A percentile compares a stretch with the other conserved stretches of the same genome.
phyloP scores from a whole-genome alignment of 768 basidiomycete species.

The Russula lepida region DNA sequence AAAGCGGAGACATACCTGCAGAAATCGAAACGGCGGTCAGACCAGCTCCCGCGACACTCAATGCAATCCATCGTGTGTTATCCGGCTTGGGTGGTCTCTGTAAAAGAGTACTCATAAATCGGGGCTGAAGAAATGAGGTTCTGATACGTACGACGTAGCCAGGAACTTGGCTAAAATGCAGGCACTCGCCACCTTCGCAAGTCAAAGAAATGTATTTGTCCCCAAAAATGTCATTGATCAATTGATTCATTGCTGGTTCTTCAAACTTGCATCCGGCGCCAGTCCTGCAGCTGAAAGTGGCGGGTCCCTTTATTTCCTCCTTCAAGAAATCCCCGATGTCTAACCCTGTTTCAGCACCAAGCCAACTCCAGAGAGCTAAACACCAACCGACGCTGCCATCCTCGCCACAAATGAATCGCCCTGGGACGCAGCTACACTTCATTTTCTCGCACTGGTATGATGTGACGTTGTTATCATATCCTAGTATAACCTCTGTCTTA shows the following conservation, averaged over 20 bases:
- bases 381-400: constrained; percentile 82
- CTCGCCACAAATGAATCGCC: constrained; percentile 90
- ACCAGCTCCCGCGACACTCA: constrained; percentile 75
- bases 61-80: constrained; percentile 71
- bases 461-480: constrained; percentile 63
- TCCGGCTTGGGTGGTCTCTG: constrained; percentile 77
- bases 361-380: not conserved
- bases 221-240: constrained; percentile 91
- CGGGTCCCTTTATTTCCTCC: constrained; percentile 88
- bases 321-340: constrained; percentile 91
- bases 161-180: constrained; percentile 90
- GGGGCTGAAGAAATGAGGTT: not conserved
- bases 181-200: constrained; percentile 86
- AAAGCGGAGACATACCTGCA: constrained; percentile 36
- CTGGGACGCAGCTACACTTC: constrained; percentile 89
- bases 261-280: constrained; percentile 80
- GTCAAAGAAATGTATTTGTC: constrained; percentile 82
- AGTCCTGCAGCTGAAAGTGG: constrained; percentile 66
- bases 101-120: not conserved
- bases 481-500: constrained; percentile 36
- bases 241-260: constrained; percentile 93
- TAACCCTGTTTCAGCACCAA: constrained; percentile 25
- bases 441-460: constrained; percentile 76
- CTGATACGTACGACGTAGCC: constrained; percentile 62
- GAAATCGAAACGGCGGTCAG: constrained; percentile 63